phyloP scores from a whole-genome alignment of 495 filamentous ascomycete species.

The Daldinia decipiens region DNA sequence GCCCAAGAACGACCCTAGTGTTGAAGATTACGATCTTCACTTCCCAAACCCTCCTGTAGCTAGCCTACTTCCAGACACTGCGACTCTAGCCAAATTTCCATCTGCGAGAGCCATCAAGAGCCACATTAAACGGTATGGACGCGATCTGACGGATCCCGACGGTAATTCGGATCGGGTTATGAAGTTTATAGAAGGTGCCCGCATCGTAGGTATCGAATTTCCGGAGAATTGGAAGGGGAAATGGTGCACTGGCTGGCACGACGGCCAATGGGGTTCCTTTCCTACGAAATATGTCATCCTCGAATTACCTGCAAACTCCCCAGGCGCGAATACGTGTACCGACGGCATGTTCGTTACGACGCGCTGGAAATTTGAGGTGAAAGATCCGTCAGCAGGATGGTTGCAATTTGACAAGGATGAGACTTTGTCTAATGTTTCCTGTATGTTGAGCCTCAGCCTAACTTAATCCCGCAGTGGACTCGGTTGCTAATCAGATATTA shows the following conservation, averaged over 20 bases:
- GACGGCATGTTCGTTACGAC: conserved; percentile 51
- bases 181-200: conserved; percentile 56
- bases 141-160: conserved; percentile 50
- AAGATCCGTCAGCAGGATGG: conserved; percentile 45
- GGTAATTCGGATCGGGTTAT: conserved; percentile 51
- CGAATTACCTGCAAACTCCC: conserved; percentile 43
- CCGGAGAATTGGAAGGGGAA: conserved; percentile 57
- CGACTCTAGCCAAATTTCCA: conserved; percentile 44
- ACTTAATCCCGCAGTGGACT: neutral
- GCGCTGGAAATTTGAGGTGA: conserved; percentile 56
- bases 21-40: conserved; percentile 56
- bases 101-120: conserved; percentile 48
- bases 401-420: conserved; percentile 57
- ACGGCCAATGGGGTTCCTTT: conserved; percentile 57
- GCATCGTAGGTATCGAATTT: conserved; percentile 57
- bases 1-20: conserved; percentile 30
- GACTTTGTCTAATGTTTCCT: conserved; percentile 52
- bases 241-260: conserved; percentile 59
- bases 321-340: conserved; percentile 9
- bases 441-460: conserved; percentile 38
- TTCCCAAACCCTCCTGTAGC: conserved; percentile 50
- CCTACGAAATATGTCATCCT: conserved; percentile 52
- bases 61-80: conserved; percentile 47
- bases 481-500: conserved; percentile 10
- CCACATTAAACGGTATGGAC: conserved; percentile 48